Evolutionary conservation across 2,329 filamentous ascomycete genomes (phyloP).

Genomic region (Penicillium paneum): DNA sequence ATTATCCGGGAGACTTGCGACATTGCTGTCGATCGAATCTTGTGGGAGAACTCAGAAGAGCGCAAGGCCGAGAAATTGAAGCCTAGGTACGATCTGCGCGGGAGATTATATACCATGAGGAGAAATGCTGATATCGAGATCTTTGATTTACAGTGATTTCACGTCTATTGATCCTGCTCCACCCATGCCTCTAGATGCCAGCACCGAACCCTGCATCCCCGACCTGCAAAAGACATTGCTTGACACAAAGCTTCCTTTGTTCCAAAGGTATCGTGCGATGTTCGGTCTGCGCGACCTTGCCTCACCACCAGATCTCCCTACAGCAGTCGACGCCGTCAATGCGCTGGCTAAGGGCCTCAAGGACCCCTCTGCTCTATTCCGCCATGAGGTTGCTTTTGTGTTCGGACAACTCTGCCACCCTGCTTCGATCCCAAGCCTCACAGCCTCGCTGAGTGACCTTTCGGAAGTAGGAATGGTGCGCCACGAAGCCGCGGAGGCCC

Average conservation of each 20-base stretch:
- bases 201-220: slow-evolving; percentile 59
- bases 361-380: slow-evolving; percentile 87
- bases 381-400: slow-evolving; percentile 97
- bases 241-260: slow-evolving; percentile 74
- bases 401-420: slow-evolving; percentile 96
- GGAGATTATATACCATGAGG: slow-evolving; percentile 1
- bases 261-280: slow-evolving; percentile 95
- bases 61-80: slow-evolving; percentile 72
- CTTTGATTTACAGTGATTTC: slow-evolving; percentile 67
- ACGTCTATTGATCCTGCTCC: slow-evolving; percentile 93
- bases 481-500: slow-evolving; percentile 93
- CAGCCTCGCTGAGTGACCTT: slow-evolving; percentile 70
- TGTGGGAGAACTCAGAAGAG: slow-evolving; percentile 81
- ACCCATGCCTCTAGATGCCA: slow-evolving; percentile 68
- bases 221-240: slow-evolving; percentile 74
- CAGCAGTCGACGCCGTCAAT: slow-evolving; percentile 79
- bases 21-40: slow-evolving; percentile 88
- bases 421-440: slow-evolving; percentile 89
- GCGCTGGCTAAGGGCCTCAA: slow-evolving; percentile 81
- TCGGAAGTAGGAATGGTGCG: slow-evolving; percentile 93
- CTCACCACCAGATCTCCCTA: slow-evolving; percentile 85
- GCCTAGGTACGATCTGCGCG: slow-evolving; percentile 61
- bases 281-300: slow-evolving; percentile 93
- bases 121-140: slow-evolving; percentile 20
- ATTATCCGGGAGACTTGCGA: slow-evolving; percentile 95